Conservation (phyloP, 2,329 filamentous ascomycete species). For the Hymenotorrendiella dingleyae region DNA sequence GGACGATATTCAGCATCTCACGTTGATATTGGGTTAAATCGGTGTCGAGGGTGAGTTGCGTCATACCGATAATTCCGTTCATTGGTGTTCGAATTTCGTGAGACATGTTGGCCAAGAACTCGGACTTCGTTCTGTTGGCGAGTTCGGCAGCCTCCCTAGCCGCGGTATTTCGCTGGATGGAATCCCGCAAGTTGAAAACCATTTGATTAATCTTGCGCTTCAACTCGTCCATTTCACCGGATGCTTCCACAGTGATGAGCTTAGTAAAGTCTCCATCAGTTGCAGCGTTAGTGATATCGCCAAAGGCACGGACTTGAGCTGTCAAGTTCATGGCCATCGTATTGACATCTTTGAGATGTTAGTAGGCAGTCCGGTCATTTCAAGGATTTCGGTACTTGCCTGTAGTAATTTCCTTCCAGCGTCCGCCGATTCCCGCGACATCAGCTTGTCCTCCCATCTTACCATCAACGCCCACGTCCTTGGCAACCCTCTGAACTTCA, state of each 20-base stretch:
- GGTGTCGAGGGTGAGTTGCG: constrained; percentile 89
- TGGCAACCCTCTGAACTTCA: constrained; percentile 90
- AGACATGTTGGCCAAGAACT: constrained; percentile 98
- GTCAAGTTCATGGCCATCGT: constrained; percentile 62
- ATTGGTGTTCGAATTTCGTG: constrained; percentile 97
- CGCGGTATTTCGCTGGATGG: constrained; percentile 93
- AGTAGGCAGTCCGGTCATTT: neutral
- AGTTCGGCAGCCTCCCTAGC: constrained; percentile 93
- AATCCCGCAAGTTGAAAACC: constrained; percentile 92
- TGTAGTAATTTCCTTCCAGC: constrained; percentile 96
- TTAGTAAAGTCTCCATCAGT: constrained; percentile 97
- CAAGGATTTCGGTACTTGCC: constrained; percentile 45
- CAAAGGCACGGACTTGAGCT: constrained; percentile 94
- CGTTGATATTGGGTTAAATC: constrained; percentile 91
- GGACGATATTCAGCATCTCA: constrained; percentile 98
- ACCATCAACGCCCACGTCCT: constrained; percentile 93
- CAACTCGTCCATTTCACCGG: constrained; percentile 97
- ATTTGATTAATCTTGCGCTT: constrained; percentile 99
- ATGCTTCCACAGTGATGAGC: constrained; percentile 92
- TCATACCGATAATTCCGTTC: constrained; percentile 56
- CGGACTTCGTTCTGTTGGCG: constrained; percentile 96
- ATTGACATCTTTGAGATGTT: constrained; percentile 28
- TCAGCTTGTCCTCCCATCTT: constrained; percentile 98
- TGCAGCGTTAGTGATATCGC: constrained; percentile 95
- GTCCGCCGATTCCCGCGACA: constrained; percentile 83